Conservation (phyloP, 2,329 filamentous ascomycete genomes). For the Domatiomyces catenatus region DNA sequence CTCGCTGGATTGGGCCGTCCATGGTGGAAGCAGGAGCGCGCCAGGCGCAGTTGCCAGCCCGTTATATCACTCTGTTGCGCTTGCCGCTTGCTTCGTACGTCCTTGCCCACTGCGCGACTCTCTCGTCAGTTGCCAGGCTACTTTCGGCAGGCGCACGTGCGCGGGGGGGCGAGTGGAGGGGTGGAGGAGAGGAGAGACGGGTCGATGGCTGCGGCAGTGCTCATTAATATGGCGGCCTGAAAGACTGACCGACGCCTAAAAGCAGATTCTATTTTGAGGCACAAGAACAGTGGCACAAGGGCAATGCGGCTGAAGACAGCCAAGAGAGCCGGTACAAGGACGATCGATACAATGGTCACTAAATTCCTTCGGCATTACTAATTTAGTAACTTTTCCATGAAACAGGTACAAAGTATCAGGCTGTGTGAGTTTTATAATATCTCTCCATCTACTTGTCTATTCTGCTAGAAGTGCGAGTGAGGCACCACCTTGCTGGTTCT, state of each 20-base stretch:
- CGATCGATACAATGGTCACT: no score
- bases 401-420: no score
- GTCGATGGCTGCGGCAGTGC: neutral
- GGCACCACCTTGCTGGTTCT: no score
- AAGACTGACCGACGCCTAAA: neutral
- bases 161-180: neutral
- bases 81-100: neutral
- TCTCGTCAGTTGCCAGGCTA: no score
- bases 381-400: no score
- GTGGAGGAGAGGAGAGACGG: neutral
- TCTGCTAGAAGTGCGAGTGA: no score
- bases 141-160: neutral
- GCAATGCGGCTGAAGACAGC: neutral
- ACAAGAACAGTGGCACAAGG: neutral
- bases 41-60: conserved; percentile 7
- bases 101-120: neutral
- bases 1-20: conserved; percentile 52
- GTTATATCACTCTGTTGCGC: neutral
- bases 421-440: no score
- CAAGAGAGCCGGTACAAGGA: neutral
- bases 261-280: neutral
- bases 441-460: no score
- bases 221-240: neutral
- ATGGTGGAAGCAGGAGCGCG: conserved; percentile 21
- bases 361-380: no score